Percentiles rank a stretch among this genome's conserved stretches.
Conservation (phyloP, 495 filamentous ascomycete species). For the Penicillium roqueforti region DNA sequence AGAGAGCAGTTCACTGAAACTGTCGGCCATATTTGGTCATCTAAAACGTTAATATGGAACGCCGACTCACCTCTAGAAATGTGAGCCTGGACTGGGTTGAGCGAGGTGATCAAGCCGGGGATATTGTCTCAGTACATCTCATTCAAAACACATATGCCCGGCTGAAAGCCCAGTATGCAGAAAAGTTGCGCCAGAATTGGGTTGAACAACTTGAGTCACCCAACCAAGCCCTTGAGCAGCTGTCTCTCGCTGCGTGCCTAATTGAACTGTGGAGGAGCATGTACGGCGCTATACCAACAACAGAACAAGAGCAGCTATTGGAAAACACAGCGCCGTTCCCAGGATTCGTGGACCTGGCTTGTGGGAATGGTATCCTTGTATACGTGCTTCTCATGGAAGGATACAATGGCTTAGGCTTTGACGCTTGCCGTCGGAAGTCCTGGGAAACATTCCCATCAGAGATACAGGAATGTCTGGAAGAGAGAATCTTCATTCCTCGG, state of each 20-base stretch:
- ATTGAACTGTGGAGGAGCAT: constrained; percentile 89
- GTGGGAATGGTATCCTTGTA: constrained; percentile 91
- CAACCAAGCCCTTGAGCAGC: constrained; percentile 93
- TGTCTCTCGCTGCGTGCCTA: constrained; percentile 88
- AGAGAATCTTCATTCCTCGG: constrained; percentile 71
- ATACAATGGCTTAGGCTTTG: constrained; percentile 84
- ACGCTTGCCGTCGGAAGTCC: constrained; percentile 75
- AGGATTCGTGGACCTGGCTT: constrained; percentile 93
- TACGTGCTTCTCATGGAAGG: constrained; percentile 79
- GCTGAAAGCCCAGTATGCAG: constrained; percentile 75
- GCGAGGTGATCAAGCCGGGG: constrained; percentile 35
- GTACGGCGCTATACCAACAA: constrained; percentile 49
- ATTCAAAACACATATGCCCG: constrained; percentile 77
- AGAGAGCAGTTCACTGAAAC: neutral
- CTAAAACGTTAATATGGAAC: neutral
- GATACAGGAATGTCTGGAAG: constrained; percentile 54
- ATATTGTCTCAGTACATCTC: constrained; percentile 65
- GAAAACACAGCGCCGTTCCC: constrained; percentile 50
- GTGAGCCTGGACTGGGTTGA: constrained; percentile 1
- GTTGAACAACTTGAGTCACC: constrained; percentile 78
- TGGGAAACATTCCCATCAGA: constrained; percentile 68
- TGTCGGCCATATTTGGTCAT: neutral
- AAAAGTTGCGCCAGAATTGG: constrained; percentile 64
- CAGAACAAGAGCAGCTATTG: constrained; percentile 16
- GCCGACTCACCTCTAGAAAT: neutral